Evolutionary conservation across 2,329 filamentous ascomycete species (phyloP).

Genomic region (Verticillium tricorpus): DNA sequence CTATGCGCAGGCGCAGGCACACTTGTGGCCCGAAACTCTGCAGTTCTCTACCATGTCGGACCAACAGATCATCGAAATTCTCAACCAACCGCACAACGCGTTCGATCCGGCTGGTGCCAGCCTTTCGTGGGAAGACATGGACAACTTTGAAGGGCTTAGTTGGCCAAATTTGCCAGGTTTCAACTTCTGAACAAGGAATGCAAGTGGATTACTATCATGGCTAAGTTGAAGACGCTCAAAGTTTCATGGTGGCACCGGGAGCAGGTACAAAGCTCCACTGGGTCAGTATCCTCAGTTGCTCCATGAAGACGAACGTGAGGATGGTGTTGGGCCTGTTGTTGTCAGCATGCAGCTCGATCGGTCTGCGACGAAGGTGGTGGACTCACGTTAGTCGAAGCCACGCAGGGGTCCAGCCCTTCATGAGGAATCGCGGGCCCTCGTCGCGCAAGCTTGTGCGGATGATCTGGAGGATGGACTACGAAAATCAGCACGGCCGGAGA

Average conservation of each 20-base stretch:
- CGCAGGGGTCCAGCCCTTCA: slow-evolving; percentile 42
- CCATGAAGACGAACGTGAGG: slow-evolving; percentile 42
- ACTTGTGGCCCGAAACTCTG: slow-evolving; percentile 44
- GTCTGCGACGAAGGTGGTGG: neutral
- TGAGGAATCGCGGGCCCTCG: slow-evolving; percentile 36
- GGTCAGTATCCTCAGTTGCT: slow-evolving; percentile 33
- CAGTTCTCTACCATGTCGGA: slow-evolving; percentile 68
- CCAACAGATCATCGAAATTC: slow-evolving; percentile 61
- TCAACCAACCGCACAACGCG: slow-evolving; percentile 57
- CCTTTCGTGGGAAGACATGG: slow-evolving; percentile 55
- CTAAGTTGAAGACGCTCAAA: slow-evolving; percentile 3
- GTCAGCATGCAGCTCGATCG: slow-evolving; percentile 9
- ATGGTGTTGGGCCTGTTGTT: slow-evolving; percentile 34
- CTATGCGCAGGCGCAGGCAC: slow-evolving; percentile 21
- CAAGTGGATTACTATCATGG: neutral
- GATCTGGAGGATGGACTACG: slow-evolving; percentile 28
- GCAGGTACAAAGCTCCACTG: slow-evolving; percentile 2
- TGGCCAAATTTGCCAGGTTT: slow-evolving; percentile 40
- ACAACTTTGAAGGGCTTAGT: slow-evolving; percentile 53
- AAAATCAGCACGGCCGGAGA: neutral
- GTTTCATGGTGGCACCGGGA: slow-evolving; percentile 3
- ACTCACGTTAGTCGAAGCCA: slow-evolving; percentile 38
- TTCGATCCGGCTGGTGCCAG: slow-evolving; percentile 52
- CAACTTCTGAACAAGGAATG: slow-evolving; percentile 18
- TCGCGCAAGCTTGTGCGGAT: slow-evolving; percentile 26